These are phyloP conservation scores for Plasmopara halstedii DNA, from an alignment of 352 stramenopile genomes.

Conservation along the genomic window DNA sequence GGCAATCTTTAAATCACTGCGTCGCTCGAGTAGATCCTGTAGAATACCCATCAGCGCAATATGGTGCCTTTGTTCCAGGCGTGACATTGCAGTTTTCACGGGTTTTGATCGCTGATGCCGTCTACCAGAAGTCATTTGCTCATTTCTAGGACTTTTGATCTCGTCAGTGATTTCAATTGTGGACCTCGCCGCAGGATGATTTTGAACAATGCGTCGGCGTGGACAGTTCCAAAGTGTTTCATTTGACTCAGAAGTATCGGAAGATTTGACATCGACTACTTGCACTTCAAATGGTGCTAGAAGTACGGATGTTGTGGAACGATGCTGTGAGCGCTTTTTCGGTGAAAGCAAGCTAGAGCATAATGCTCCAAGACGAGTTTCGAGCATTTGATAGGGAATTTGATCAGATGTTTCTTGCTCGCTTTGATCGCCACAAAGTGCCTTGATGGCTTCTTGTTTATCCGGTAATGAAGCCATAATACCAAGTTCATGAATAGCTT, in stretches of 20 bases:
- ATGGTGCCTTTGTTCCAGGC: slow-evolving; percentile 21
- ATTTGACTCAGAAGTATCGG: slow-evolving; percentile 17
- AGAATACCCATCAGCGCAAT: slow-evolving; percentile 46
- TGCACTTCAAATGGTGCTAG: slow-evolving; percentile 49
- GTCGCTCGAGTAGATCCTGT: slow-evolving; percentile 62
- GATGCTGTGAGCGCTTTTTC: slow-evolving; percentile 55
- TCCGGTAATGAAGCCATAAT: slow-evolving; percentile 51
- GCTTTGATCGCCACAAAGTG: slow-evolving; percentile 16
- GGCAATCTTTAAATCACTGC: slow-evolving; percentile 61
- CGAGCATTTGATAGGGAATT: slow-evolving; percentile 42
- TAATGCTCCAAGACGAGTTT: slow-evolving; percentile 34
- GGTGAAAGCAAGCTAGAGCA: slow-evolving; percentile 64
- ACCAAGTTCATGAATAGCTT: slow-evolving; percentile 49
- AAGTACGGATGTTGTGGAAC: slow-evolving; percentile 62
- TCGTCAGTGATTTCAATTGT: slow-evolving; percentile 52
- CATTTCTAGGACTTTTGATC: slow-evolving; percentile 7
- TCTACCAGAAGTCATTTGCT: slow-evolving; percentile 1
- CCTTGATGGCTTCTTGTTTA: slow-evolving; percentile 44
- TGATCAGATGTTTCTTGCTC: slow-evolving; percentile 6
- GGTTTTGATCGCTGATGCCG: slow-evolving; percentile 2
- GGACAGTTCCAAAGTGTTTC: slow-evolving; percentile 62
- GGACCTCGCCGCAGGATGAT: slow-evolving; percentile 48
- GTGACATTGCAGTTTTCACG: slow-evolving; percentile 12
- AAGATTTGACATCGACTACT: slow-evolving; percentile 13
- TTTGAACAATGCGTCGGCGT: slow-evolving; percentile 48